Conservation (phyloP, 805 yeast species). For the Peterozyma toletana region DNA sequence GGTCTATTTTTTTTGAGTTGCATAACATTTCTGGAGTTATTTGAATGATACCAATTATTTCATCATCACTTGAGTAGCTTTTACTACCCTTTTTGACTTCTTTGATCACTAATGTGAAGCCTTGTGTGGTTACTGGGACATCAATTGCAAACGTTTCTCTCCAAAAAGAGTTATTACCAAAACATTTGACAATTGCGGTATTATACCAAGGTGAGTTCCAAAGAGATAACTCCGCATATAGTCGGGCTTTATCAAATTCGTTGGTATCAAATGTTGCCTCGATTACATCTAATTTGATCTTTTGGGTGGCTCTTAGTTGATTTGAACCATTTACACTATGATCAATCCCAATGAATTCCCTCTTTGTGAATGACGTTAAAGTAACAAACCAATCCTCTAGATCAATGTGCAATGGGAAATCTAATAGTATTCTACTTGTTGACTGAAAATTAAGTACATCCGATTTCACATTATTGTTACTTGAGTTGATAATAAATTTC, state of each 20-base stretch:
- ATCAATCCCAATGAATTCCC: conserved; percentile 36
- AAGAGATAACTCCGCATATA: conserved; percentile 66
- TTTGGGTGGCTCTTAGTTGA: conserved; percentile 46
- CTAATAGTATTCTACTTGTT: conserved; percentile 36
- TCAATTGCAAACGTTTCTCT: conserved; percentile 67
- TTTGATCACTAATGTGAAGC: conserved; percentile 42
- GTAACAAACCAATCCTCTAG: conserved; percentile 76
- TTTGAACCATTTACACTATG: conserved; percentile 19
- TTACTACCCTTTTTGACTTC: conserved; percentile 14
- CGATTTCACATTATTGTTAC: conserved; percentile 3
- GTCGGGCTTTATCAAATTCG: conserved; percentile 8
- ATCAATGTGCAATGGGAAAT: conserved; percentile 61
- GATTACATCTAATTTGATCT: conserved; percentile 47
- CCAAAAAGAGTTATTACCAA: conserved; percentile 62
- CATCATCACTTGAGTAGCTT: conserved; percentile 26
- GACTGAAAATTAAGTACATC: conserved; percentile 7
- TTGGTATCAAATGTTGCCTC: conserved; percentile 50
- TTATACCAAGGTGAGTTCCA: conserved; percentile 76
- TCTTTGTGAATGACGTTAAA: conserved; percentile 51
- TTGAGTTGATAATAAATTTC: conserved; percentile 6
- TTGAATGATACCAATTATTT: conserved; percentile 44
- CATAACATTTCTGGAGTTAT: conserved; percentile 43
- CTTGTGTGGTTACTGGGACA: conserved; percentile 47
- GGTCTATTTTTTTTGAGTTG: conserved; percentile 10
- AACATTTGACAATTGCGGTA: conserved; percentile 54